These are phyloP conservation scores for Yamadazyma conglobata DNA, from an alignment of 1,139 yeast species.

Conservation along the genomic window DNA sequence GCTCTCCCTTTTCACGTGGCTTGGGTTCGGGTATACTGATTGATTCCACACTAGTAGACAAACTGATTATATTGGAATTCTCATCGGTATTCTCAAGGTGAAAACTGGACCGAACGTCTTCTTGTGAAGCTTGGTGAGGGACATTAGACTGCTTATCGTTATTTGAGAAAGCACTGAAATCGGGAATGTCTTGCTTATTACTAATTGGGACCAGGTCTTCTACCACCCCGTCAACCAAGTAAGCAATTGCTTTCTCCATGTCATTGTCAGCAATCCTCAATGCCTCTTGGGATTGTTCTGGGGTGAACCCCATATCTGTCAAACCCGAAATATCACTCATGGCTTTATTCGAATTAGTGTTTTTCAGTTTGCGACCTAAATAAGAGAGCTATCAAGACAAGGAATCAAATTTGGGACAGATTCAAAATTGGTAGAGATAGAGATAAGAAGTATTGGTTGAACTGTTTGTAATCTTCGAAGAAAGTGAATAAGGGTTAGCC, in stretches of 20 bases:
- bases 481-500: too few species aligned
- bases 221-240: conserved; percentile 35
- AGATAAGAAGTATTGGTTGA: too few species aligned
- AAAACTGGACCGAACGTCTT: background rate
- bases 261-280: conserved; percentile 41
- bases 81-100: background rate
- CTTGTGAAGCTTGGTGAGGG: background rate
- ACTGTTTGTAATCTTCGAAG: too few species aligned
- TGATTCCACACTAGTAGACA: conserved; percentile 4
- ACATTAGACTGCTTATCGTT: background rate
- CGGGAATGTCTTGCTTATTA: conserved; percentile 18
- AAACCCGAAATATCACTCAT: conserved; percentile 21
- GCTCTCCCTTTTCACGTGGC: conserved; percentile 3
- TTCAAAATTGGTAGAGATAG: too few species aligned
- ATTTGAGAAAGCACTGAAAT: conserved; percentile 2
- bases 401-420: too few species aligned
- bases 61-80: background rate
- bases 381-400: too few species aligned
- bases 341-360: conserved; percentile 1
- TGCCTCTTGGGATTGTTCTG: conserved; percentile 42
- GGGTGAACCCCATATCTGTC: conserved; percentile 61
- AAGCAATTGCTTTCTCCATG: conserved; percentile 53
- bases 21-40: conserved; percentile 1
- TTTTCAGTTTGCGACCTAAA: conserved; percentile 1
- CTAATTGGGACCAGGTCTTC: conserved; percentile 11